Evolutionary conservation across 1,284 basidiomycete genomes (phyloP).

Genomic region (Meripilus lineatus): DNA sequence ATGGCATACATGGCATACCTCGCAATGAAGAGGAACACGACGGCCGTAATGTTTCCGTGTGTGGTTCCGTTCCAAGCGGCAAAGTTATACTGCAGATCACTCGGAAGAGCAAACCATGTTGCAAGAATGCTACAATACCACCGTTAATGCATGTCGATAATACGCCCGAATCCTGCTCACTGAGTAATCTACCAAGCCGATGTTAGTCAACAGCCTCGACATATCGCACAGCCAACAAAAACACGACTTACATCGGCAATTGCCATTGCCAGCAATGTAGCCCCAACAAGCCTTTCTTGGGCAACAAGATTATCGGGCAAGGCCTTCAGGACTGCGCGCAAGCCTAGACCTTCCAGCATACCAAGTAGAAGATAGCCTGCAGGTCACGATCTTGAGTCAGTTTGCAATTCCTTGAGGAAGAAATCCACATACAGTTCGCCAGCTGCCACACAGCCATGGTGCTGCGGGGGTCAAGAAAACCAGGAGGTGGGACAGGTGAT

Average conservation of each 20-base stretch:
- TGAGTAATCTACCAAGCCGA: slow-evolving; percentile 41
- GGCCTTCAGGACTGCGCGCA: slow-evolving; percentile 63
- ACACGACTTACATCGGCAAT: slow-evolving; percentile 63
- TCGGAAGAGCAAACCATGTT: slow-evolving; percentile 54
- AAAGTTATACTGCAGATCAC: slow-evolving; percentile 45
- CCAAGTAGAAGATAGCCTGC: slow-evolving; percentile 67
- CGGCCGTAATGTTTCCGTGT: slow-evolving; percentile 70
- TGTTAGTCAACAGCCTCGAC: not conserved
- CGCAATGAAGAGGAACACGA: slow-evolving; percentile 47
- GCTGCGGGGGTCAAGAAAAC: slow-evolving; percentile 43
- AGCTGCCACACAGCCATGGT: slow-evolving; percentile 72
- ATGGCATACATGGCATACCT: slow-evolving; percentile 39
- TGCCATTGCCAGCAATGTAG: slow-evolving; percentile 59
- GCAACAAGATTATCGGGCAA: slow-evolving; percentile 53
- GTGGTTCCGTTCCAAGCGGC: slow-evolving; percentile 64
- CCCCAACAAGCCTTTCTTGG: slow-evolving; percentile 68
- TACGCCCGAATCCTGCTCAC: slow-evolving; percentile 48
- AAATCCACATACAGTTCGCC: slow-evolving; percentile 53
- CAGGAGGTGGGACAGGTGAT: slow-evolving; percentile 25
- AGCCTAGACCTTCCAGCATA: slow-evolving; percentile 63
- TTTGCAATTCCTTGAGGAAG: not conserved
- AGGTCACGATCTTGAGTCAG: slow-evolving; percentile 1
- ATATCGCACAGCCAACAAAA: slow-evolving; percentile 2
- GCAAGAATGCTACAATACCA: slow-evolving; percentile 44
- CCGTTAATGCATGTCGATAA: too few species aligned